phyloP scores from a whole-genome alignment of 495 filamentous ascomycete genomes.

The Podospora australis region DNA sequence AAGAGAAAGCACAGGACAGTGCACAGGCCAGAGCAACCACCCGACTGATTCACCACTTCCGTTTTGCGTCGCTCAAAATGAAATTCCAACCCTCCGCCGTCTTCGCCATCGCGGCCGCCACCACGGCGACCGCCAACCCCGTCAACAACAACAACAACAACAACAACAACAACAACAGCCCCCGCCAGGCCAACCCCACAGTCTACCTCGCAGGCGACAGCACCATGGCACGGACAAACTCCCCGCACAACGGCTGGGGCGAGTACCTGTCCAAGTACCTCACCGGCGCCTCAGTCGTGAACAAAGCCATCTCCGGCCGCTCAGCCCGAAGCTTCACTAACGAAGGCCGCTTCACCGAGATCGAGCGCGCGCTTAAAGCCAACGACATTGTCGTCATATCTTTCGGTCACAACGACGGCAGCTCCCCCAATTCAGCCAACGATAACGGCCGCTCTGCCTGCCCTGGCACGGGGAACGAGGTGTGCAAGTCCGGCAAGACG shows the following conservation, averaged over 20 bases:
- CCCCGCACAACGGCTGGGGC: slow-evolving; percentile 44
- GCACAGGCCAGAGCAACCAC: no score
- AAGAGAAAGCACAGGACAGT: no score
- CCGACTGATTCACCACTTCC: no score
- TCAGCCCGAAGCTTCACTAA: slow-evolving; percentile 55
- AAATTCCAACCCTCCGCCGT: background rate
- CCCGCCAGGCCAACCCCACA: slow-evolving; percentile 19
- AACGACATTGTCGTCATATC: slow-evolving; percentile 57
- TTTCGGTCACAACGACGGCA: slow-evolving; percentile 63
- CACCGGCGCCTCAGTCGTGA: slow-evolving; percentile 42
- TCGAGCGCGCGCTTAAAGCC: slow-evolving; percentile 39
- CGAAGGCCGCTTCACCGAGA: slow-evolving; percentile 52
- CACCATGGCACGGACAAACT: slow-evolving; percentile 43
- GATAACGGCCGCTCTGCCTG: slow-evolving; percentile 60
- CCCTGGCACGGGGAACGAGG: slow-evolving; percentile 46
- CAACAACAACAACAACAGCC: no score
- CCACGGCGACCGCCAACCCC: slow-evolving; percentile 5
- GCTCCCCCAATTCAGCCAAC: slow-evolving; percentile 41
- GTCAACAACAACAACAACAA: no score
- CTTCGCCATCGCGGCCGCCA: slow-evolving; percentile 8
- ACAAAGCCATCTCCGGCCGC: slow-evolving; percentile 54
- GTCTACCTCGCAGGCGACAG: slow-evolving; percentile 54
- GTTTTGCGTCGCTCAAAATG: slow-evolving; percentile 4
- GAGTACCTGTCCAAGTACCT: slow-evolving; percentile 47
- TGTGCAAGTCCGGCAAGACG: slow-evolving; percentile 44